phyloP scores from a whole-genome alignment of 768 basidiomycete species.

The Russula sp. region DNA sequence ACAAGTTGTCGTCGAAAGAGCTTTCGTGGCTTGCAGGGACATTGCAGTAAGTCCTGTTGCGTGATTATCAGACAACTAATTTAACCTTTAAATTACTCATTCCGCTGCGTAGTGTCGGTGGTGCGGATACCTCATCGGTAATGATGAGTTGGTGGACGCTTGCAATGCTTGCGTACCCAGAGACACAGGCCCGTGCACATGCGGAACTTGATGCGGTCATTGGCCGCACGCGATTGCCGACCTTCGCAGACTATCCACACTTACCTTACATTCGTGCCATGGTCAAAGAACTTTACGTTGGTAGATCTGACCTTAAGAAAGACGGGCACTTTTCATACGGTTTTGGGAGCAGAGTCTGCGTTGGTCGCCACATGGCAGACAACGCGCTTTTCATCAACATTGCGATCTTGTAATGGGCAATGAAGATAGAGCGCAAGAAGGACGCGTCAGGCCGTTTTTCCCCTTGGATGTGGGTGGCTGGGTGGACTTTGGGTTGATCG shows the following conservation, averaged over 20 bases:
- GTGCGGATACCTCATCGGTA: background rate
- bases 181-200: background rate
- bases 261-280: slow-evolving; percentile 14
- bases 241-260: slow-evolving; percentile 7
- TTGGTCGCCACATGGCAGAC: slow-evolving; percentile 26
- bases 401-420: slow-evolving; percentile 34
- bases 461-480: slow-evolving; percentile 12
- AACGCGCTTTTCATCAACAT: slow-evolving; percentile 37
- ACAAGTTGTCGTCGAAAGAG: background rate
- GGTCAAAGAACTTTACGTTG: slow-evolving; percentile 13
- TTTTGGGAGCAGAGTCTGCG: slow-evolving; percentile 32
- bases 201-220: slow-evolving; percentile 6
- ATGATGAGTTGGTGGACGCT: background rate
- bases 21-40: slow-evolving; percentile 4
- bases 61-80: background rate
- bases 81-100: no score
- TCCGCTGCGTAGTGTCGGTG: background rate
- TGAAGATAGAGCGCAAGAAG: slow-evolving; percentile 19
- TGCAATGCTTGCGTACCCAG: slow-evolving; percentile 6
- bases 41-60: background rate
- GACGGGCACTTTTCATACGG: slow-evolving; percentile 30
- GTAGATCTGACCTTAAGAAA: slow-evolving; percentile 31
- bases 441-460: slow-evolving; percentile 1
- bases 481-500: background rate
- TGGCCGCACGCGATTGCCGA: slow-evolving; percentile 1